Percentiles rank a stretch among this genome's conserved stretches.
phyloP scores from a whole-genome alignment of 371 early-diverging fungal genomes.

The Synchytrium microbalum region DNA sequence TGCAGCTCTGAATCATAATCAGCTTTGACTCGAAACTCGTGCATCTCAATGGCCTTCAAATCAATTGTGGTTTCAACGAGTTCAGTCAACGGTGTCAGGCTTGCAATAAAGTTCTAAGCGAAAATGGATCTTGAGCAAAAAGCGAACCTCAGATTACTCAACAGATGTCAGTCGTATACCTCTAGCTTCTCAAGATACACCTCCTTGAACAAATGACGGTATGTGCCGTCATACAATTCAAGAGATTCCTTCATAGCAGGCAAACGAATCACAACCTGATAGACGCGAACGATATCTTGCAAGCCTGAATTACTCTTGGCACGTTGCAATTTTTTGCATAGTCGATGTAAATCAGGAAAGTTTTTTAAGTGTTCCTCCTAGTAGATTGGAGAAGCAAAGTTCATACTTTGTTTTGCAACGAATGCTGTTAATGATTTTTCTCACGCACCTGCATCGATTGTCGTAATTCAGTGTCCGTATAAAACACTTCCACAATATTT shows the following conservation, averaged over 20 bases:
- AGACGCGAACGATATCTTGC: constrained; percentile 78
- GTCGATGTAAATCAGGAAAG: constrained; percentile 81
- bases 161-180: constrained; percentile 11
- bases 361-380: constrained; percentile 61
- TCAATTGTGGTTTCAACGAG: constrained; percentile 88
- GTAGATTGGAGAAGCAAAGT: background rate
- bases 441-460: constrained; percentile 53
- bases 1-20: constrained; percentile 71
- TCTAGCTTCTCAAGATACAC: constrained; percentile 41
- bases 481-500: constrained; percentile 68
- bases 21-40: constrained; percentile 83
- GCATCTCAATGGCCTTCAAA: constrained; percentile 72
- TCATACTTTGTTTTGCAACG: constrained; percentile 7
- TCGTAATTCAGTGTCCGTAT: constrained; percentile 57
- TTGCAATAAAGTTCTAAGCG: constrained; percentile 38
- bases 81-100: constrained; percentile 57
- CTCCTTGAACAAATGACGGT: constrained; percentile 38
- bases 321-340: constrained; percentile 74
- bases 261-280: constrained; percentile 75
- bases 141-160: background rate
- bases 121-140: background rate
- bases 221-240: constrained; percentile 34
- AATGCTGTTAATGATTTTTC: background rate
- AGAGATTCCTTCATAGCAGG: constrained; percentile 59
- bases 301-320: constrained; percentile 49